A percentile compares a stretch with the other conserved stretches of the same genome.
These are phyloP conservation scores for Anaeromyces robustus DNA, from an alignment of 192 early-diverging fungal genomes.

Conservation along the genomic window DNA sequence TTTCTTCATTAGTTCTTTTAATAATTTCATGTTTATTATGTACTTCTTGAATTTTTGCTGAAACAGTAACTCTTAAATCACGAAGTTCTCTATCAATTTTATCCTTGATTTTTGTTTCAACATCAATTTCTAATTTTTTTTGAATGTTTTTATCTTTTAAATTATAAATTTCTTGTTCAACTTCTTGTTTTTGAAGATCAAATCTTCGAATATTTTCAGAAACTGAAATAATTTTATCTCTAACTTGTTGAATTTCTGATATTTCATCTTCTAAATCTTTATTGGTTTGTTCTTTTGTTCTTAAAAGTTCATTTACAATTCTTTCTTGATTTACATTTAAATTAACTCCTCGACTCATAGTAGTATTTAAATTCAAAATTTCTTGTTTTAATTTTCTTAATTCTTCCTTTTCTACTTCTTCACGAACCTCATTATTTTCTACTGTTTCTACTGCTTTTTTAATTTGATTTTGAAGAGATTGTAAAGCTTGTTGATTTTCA, in stretches of 20 bases:
- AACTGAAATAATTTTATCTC: conserved; percentile 23
- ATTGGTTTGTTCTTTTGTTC: conserved; percentile 27
- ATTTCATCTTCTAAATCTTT: conserved; percentile 42
- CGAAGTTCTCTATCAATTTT: conserved; percentile 34
- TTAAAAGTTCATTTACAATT: conserved; percentile 30
- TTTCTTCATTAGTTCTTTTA: conserved; percentile 40
- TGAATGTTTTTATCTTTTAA: conserved; percentile 33
- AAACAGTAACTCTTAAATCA: conserved; percentile 34
- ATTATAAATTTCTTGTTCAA: conserved; percentile 37
- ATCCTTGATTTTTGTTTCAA: conserved; percentile 37
- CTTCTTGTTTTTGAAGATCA: conserved; percentile 26
- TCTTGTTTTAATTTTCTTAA: conserved; percentile 29
- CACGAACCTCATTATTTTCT: conserved; percentile 17
- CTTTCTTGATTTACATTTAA: conserved; percentile 33
- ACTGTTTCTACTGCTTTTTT: conserved; percentile 22
- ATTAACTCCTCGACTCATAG: conserved; percentile 42
- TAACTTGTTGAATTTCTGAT: conserved; percentile 30
- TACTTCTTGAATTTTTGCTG: conserved; percentile 44
- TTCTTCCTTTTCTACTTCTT: conserved; percentile 33
- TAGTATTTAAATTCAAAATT: conserved; percentile 22
- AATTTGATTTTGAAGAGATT: conserved; percentile 26
- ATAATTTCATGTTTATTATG: conserved; percentile 34
- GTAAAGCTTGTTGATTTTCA: conserved; percentile 22
- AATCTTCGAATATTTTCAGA: conserved; percentile 27
- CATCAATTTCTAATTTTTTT: conserved; percentile 42